These are phyloP conservation scores for Myriosclerotinia duriaeana DNA, from an alignment of 2,329 filamentous ascomycete species.

Conservation along the genomic window DNA sequence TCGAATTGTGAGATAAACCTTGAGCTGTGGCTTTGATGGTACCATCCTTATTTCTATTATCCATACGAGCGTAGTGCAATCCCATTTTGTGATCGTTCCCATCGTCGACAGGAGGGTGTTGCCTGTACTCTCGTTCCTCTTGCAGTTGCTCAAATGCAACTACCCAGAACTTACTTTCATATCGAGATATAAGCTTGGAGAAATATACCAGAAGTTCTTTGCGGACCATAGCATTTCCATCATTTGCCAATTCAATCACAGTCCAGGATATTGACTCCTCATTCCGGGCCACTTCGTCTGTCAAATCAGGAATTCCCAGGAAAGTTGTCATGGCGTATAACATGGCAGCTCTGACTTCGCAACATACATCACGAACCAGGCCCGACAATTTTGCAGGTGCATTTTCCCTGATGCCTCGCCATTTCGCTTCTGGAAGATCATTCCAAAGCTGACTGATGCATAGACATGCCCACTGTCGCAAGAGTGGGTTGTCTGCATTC, in stretches of 20 bases:
- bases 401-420: conserved; percentile 86
- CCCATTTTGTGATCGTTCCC: conserved; percentile 61
- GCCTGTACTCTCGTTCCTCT: conserved; percentile 73
- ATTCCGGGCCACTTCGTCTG: conserved; percentile 83
- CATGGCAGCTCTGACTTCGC: conserved; percentile 91
- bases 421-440: conserved; percentile 89
- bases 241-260: conserved; percentile 85
- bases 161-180: conserved; percentile 89
- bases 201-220: conserved; percentile 93
- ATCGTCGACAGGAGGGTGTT: conserved; percentile 55
- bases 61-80: conserved; percentile 58
- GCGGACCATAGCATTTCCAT: conserved; percentile 90
- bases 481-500: conserved; percentile 81
- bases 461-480: conserved; percentile 93
- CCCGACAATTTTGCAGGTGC: conserved; percentile 76
- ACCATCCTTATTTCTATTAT: conserved; percentile 57
- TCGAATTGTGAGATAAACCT: conserved; percentile 77
- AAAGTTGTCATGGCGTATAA: conserved; percentile 92
- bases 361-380: conserved; percentile 79
- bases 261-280: conserved; percentile 90
- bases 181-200: conserved; percentile 85
- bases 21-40: conserved; percentile 57
- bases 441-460: conserved; percentile 95
- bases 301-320: conserved; percentile 87
- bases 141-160: conserved; percentile 86